Evolutionary conservation across 129 eudicot genomes (phyloP).

Genomic region (Centrapalus pauciflorus): DNA sequence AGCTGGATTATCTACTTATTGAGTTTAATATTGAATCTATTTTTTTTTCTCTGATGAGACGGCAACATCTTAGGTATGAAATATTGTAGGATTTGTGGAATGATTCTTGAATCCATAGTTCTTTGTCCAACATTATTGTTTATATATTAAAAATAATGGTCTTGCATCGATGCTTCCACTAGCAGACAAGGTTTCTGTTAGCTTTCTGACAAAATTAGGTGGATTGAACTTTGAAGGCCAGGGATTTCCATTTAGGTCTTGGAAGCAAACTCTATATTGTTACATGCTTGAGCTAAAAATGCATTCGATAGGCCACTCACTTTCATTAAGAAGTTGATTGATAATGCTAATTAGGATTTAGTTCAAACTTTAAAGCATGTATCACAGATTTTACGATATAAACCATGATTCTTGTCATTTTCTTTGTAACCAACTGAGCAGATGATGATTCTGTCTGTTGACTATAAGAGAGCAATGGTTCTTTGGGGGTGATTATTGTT

Average conservation of each 20-base stretch:
- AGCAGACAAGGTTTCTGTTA: background rate
- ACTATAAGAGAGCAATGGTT: background rate
- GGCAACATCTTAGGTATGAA: background rate
- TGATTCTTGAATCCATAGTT: background rate
- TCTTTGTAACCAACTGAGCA: background rate
- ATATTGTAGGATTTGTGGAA: background rate
- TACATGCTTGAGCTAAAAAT: background rate
- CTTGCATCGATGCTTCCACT: slow-evolving; percentile 4
- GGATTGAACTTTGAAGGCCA: too few relatives aligned
- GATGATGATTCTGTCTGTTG: background rate
- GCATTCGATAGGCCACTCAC: background rate
- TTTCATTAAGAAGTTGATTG: background rate
- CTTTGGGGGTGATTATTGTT: background rate
- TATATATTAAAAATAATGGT: background rate
- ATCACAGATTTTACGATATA: background rate
- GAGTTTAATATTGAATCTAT: background rate
- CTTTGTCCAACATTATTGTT: background rate
- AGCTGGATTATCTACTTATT: background rate
- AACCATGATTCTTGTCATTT: background rate
- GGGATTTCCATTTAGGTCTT: background rate
- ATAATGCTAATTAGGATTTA: background rate
- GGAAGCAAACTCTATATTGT: background rate
- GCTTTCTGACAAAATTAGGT: slow-evolving; percentile 1
- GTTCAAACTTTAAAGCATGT: background rate
- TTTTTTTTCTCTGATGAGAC: background rate